These are phyloP conservation scores for Stentor coeruleus DNA, from an alignment of 73 alveolate species.

Conservation along the genomic window DNA sequence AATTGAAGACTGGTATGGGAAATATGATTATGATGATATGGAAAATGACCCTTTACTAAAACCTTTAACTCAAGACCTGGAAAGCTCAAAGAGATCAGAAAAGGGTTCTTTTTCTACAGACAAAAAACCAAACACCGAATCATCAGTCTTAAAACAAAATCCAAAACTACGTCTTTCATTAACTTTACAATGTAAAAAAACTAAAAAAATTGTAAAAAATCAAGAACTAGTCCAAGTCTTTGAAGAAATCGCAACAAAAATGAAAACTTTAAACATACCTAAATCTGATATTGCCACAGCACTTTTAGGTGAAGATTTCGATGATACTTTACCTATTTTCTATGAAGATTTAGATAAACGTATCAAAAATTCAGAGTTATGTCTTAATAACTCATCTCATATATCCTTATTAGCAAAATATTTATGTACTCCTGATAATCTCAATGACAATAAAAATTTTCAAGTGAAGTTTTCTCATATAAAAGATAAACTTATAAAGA, in stretches of 20 bases:
- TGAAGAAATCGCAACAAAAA: background rate
- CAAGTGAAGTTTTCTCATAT: background rate
- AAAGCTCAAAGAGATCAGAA: no score
- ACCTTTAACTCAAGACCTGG: background rate
- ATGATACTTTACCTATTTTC: background rate
- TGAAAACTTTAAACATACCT: background rate
- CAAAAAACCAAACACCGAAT: background rate
- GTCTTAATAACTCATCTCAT: background rate
- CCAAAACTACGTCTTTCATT: no score
- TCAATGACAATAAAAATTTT: no score
- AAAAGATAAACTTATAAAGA: background rate
- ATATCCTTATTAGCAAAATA: background rate
- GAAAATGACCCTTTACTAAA: no score
- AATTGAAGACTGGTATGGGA: background rate
- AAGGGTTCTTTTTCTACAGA: background rate
- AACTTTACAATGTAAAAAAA: background rate
- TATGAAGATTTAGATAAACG: background rate
- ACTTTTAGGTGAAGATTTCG: background rate
- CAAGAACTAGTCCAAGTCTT: background rate
- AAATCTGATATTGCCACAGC: background rate
- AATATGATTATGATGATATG: background rate
- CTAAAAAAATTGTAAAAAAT: background rate
- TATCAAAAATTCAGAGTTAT: background rate
- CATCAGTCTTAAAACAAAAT: background rate
- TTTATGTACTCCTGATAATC: background rate